phyloP scores from a whole-genome alignment of 345 rosid species.

The Eucalyptus guilfoylei region DNA sequence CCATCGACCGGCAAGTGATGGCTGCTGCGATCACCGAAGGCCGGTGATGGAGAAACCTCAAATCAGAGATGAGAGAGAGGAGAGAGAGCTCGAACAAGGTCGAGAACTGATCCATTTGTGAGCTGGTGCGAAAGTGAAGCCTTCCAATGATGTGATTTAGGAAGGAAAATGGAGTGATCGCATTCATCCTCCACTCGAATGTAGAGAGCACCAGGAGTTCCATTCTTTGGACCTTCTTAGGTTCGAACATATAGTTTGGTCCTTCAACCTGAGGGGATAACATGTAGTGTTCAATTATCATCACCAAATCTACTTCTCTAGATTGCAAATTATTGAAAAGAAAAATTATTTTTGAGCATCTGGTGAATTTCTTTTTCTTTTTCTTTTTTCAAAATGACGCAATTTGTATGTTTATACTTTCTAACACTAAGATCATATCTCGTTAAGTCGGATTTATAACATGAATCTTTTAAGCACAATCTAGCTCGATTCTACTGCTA shows the following conservation, averaged over 20 bases:
- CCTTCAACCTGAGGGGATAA: slow-evolving; percentile 25
- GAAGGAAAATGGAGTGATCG: slow-evolving; percentile 46
- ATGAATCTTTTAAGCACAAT: neutral
- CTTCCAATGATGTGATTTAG: slow-evolving; percentile 18
- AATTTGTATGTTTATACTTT: neutral
- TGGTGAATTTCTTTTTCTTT: too few species aligned
- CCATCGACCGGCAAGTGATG: neutral
- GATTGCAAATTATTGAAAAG: neutral
- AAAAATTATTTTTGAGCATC: neutral
- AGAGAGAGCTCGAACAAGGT: neutral
- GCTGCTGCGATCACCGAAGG: neutral
- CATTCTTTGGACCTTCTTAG: slow-evolving; percentile 53
- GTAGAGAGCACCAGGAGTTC: slow-evolving; percentile 49
- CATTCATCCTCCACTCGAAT: slow-evolving; percentile 60
- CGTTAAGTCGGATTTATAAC: neutral
- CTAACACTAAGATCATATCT: neutral
- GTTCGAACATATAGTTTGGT: slow-evolving; percentile 36
- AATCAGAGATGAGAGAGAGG: neutral
- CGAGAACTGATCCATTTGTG: neutral
- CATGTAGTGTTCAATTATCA: neutral
- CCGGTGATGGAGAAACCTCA: neutral
- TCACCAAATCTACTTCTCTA: neutral
- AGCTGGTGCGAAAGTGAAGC: neutral
- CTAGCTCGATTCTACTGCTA: neutral
- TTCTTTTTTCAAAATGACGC: too few species aligned